Percentiles rank a stretch among this genome's conserved stretches.
phyloP scores from a whole-genome alignment of 768 basidiomycete species.

The Phylloporus sp. region DNA sequence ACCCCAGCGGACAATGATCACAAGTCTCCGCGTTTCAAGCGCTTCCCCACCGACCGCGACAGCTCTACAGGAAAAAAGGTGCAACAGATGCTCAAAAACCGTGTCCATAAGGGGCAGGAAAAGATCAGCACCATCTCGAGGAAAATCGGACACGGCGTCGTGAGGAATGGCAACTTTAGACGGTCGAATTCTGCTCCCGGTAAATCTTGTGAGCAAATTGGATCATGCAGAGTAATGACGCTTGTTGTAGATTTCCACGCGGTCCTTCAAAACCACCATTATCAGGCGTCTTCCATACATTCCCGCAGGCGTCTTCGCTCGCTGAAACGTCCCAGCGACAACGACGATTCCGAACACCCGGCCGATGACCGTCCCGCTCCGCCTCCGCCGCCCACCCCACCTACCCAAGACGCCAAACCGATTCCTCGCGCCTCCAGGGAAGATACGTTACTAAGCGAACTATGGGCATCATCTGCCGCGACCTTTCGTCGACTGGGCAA shows the following conservation, averaged over 20 bases:
- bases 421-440: constrained; percentile 46
- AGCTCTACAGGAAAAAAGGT: constrained; percentile 65
- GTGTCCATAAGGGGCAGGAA: constrained; percentile 68
- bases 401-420: constrained; percentile 29
- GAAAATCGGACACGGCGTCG: constrained; percentile 70
- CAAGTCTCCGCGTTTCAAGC: constrained; percentile 21
- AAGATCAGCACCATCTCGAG: constrained; percentile 72
- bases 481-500: constrained; percentile 88
- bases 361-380: constrained; percentile 36
- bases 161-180: constrained; percentile 49
- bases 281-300: constrained; percentile 80
- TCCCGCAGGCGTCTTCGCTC: constrained; percentile 61
- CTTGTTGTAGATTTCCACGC: constrained; percentile 59
- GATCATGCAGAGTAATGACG: background rate
- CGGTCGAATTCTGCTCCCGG: constrained; percentile 68
- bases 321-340: constrained; percentile 33
- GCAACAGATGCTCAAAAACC: constrained; percentile 67
- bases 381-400: constrained; percentile 33
- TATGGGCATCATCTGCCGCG: constrained; percentile 94
- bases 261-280: constrained; percentile 54
- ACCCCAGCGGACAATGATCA: constrained; percentile 40
- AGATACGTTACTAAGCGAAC: constrained; percentile 66
- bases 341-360: constrained; percentile 30
- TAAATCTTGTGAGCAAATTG: constrained; percentile 21
- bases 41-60: constrained; percentile 36